phyloP scores from a whole-genome alignment of 1,139 yeast genomes.

The Yamadazyma triangularis region DNA sequence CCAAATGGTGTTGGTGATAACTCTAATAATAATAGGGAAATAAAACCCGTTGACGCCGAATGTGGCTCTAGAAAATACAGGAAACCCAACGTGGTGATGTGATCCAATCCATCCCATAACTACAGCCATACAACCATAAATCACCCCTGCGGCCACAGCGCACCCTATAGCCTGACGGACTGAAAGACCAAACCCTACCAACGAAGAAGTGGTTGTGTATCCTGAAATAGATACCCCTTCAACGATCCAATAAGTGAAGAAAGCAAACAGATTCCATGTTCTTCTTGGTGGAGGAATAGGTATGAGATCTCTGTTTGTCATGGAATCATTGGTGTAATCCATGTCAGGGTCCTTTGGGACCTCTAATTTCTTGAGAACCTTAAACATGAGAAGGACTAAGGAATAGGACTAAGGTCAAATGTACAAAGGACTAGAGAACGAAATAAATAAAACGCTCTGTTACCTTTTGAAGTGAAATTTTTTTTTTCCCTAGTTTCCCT shows the following conservation, averaged over 20 bases:
- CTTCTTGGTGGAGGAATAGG: slow-evolving; percentile 9
- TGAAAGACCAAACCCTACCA: slow-evolving; percentile 7
- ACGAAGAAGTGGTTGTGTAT: slow-evolving; percentile 6
- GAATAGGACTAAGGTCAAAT: too few relatives aligned
- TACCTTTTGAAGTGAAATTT: too few relatives aligned
- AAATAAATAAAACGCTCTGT: too few relatives aligned
- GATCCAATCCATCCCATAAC: slow-evolving; percentile 14
- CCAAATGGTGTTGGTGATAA: slow-evolving; percentile 16
- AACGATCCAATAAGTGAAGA: slow-evolving; percentile 8
- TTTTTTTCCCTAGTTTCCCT: too few relatives aligned
- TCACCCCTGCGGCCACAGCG: slow-evolving; percentile 13
- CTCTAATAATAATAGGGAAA: slow-evolving; percentile 14
- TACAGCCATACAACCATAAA: slow-evolving; percentile 12
- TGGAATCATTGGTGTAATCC: slow-evolving; percentile 10
- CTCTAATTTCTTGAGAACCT: slow-evolving; percentile 7
- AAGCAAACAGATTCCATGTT: slow-evolving; percentile 7
- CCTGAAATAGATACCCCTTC: slow-evolving; percentile 8
- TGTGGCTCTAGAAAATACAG: slow-evolving; percentile 11
- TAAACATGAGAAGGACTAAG: too few relatives aligned
- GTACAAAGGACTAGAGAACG: too few relatives aligned
- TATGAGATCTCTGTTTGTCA: slow-evolving; percentile 14
- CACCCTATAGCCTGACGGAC: slow-evolving; percentile 10
- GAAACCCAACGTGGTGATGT: slow-evolving; percentile 15
- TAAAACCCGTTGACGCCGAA: slow-evolving; percentile 11
- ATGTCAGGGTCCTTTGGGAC: slow-evolving; percentile 13